A percentile compares a stretch with the other conserved stretches of the same genome.
phyloP scores from a whole-genome alignment of 73 alveolate species.

The Blepharisma japonicum region DNA sequence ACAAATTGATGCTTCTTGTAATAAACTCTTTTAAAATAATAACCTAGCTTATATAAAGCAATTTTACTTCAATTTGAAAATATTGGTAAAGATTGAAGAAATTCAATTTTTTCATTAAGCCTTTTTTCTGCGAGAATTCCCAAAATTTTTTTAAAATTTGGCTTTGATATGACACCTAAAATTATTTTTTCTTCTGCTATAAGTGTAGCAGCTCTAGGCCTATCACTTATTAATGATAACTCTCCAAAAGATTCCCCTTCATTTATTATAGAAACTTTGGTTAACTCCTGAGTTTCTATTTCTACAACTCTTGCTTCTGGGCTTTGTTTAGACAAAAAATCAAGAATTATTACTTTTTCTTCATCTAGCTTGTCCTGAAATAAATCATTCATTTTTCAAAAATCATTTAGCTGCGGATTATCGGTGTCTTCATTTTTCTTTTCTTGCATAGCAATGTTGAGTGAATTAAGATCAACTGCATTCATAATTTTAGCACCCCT shows the following conservation, averaged over 20 bases:
- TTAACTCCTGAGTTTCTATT: background rate
- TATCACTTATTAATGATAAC: slow-evolving; percentile 52
- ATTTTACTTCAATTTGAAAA: slow-evolving; percentile 16
- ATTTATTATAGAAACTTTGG: slow-evolving; percentile 15
- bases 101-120: slow-evolving; percentile 18
- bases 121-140: background rate
- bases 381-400: too few species aligned
- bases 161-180: slow-evolving; percentile 38
- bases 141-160: slow-evolving; percentile 45
- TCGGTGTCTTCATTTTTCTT: too few species aligned
- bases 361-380: too few species aligned
- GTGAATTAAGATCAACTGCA: too few species aligned
- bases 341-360: too few species aligned
- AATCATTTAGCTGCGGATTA: too few species aligned
- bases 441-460: too few species aligned
- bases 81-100: slow-evolving; percentile 17
- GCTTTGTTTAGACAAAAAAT: too few species aligned
- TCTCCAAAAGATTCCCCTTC: slow-evolving; percentile 62
- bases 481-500: too few species aligned
- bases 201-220: slow-evolving; percentile 61
- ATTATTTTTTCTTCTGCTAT: slow-evolving; percentile 39
- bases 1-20: background rate
- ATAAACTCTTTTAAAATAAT: background rate
- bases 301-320: background rate
- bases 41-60: background rate